phyloP scores from a whole-genome alignment of 2,329 filamentous ascomycete species.

The Epichloe baconii region DNA sequence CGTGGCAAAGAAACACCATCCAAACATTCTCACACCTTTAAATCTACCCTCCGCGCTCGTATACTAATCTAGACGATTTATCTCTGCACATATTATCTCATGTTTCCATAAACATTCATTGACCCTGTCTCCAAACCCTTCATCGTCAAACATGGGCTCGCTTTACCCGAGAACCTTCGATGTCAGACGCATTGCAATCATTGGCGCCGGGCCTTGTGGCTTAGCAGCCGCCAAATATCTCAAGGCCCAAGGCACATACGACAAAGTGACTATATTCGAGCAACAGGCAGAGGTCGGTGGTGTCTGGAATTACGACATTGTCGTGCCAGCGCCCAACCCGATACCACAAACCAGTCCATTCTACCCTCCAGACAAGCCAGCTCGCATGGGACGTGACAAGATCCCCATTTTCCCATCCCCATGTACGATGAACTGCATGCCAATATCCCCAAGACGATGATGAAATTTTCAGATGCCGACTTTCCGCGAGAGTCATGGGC shows the following conservation, averaged over 20 bases:
- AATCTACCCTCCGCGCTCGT: too few species aligned
- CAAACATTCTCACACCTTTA: too few species aligned
- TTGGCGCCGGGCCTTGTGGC: conserved; percentile 74
- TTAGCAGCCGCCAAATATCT: conserved; percentile 73
- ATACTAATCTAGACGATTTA: too few species aligned
- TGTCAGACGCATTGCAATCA: conserved; percentile 55
- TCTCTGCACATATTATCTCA: too few species aligned
- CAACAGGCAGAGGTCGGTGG: conserved; percentile 67
- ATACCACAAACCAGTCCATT: conserved; percentile 60
- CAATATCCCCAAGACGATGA: conserved; percentile 71
- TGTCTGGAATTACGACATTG: conserved; percentile 67
- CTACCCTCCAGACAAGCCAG: conserved; percentile 48
- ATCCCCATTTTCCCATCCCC: conserved; percentile 59
- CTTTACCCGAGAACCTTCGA: conserved; percentile 23
- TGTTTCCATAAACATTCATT: not conserved
- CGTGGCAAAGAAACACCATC: too few species aligned
- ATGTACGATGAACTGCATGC: conserved; percentile 75
- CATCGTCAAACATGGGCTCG: conserved; percentile 15
- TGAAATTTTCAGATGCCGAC: conserved; percentile 61
- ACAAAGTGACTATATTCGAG: conserved; percentile 66
- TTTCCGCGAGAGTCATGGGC: conserved; percentile 54
- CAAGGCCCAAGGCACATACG: conserved; percentile 52
- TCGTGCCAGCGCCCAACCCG: conserved; percentile 30
- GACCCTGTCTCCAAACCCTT: conserved; percentile 1
- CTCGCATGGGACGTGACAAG: conserved; percentile 27